Conservation (phyloP, 345 rosid genomes). For the Populus tremula region DNA sequence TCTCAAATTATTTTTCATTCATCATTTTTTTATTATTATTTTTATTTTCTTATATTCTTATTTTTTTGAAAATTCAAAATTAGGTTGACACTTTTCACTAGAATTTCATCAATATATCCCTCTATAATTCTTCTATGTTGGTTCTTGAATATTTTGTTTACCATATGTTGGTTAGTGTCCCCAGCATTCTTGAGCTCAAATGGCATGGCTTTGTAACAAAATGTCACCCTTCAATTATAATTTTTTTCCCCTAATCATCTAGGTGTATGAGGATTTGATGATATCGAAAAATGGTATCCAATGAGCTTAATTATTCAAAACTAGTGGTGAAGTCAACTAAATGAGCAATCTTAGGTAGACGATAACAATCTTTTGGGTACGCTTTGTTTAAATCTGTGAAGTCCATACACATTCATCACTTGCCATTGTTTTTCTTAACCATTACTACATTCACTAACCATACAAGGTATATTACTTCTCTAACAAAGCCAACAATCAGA, state of each 20-base stretch:
- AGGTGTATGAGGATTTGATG: not conserved
- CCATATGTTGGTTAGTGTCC: not conserved
- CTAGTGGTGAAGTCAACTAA: fast-evolving
- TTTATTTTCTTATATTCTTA: too few relatives aligned
- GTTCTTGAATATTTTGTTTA: not conserved
- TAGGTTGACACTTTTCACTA: not conserved
- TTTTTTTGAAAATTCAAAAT: too few relatives aligned
- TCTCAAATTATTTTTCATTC: too few relatives aligned
- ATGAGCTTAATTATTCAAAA: not conserved
- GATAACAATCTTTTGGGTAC: not conserved
- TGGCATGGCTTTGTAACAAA: too few relatives aligned
- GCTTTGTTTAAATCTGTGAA: not conserved
- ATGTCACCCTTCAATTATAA: not conserved
- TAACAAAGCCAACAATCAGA: too few relatives aligned
- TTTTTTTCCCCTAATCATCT: not conserved
- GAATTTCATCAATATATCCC: not conserved
- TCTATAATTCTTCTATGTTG: not conserved
- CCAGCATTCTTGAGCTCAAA: not conserved
- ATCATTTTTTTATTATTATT: too few relatives aligned
- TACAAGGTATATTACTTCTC: too few relatives aligned
- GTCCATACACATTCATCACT: not conserved
- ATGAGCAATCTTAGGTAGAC: not conserved
- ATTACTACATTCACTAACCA: too few relatives aligned
- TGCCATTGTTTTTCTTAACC: not conserved
- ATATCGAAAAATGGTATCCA: not conserved